Base-by-base conservation (phyloP, 2,329 filamentous ascomycete genomes). In the Fusarium sp. region DNA sequence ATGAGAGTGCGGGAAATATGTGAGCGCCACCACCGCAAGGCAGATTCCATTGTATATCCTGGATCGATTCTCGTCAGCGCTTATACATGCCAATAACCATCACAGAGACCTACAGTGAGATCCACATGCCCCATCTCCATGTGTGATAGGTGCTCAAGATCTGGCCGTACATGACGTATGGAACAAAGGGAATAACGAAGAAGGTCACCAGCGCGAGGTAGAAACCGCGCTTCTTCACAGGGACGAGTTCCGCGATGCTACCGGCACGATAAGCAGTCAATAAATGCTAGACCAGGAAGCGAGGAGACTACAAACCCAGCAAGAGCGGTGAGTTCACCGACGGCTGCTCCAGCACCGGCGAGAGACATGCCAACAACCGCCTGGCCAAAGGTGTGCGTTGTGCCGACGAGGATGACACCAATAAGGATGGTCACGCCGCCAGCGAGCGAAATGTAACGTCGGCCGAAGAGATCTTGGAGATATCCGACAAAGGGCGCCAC, bases 231-330 rank as follows among this genome's bases (percentile, higher is more conserved):
- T 30, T 50, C 26, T 50, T 30, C 2, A 50, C 28, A 50, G 47
- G 47, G 14, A 50, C 28, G 7, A 50, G 47, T 30, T 50, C 47
- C 20, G 28, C 47, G 6, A 50, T 50, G 28, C 47, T 50, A 9
- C 47, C 5, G 2, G 14, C 9, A 22, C 20, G 6, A 0, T 3
- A 2, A 12, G 13, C 0, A 48, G 4, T 48, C 20, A 48, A 26
- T 5, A 30, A 3, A 2, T 9, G 15, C 15, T 36, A 18, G 34
- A 18, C 8, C 0, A 0, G 15, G 26, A 8, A 30, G 4, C 2
- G 4, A 17, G 5, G 26, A 17, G 14, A 30, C 14, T 3, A 30
- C 47, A 12, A n/a, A 50, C 47, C 47, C 47, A 30, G 47, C 47
- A 30, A 50, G 47, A 30, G 47, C 47, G 0, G 47, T 30, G 28